Conservation (phyloP, 176 grass and related monocot species). For the Phoenix roebelenii region DNA sequence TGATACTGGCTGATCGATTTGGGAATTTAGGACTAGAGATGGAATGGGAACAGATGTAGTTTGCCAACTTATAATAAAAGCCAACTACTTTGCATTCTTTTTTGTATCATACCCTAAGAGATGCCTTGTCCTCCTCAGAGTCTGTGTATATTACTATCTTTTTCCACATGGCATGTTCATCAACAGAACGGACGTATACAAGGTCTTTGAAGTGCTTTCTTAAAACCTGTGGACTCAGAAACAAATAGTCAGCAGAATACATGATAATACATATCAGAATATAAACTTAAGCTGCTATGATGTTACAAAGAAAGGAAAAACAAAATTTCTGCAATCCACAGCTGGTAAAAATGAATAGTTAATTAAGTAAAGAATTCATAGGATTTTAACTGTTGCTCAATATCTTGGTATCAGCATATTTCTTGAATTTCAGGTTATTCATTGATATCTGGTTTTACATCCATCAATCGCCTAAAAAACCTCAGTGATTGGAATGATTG, state of each 20-base stretch:
- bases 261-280: conserved; percentile 3
- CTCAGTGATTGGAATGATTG: too few relatives aligned
- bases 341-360: too few relatives aligned
- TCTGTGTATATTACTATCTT: conserved; percentile 70
- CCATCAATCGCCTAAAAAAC: too few relatives aligned
- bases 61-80: too few relatives aligned
- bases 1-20: too few relatives aligned
- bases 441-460: too few relatives aligned
- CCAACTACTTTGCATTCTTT: too few relatives aligned
- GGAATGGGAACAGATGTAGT: background rate
- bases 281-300: background rate
- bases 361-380: too few relatives aligned
- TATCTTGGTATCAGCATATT: too few relatives aligned
- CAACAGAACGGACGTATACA: conserved; percentile 51
- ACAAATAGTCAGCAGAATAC: conserved; percentile 5
- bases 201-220: conserved; percentile 69
- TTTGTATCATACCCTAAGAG: conserved; percentile 43
- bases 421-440: too few relatives aligned
- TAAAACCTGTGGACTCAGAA: conserved; percentile 44
- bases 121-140: conserved; percentile 46
- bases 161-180: conserved; percentile 35
- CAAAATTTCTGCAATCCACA: too few relatives aligned
- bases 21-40: background rate
- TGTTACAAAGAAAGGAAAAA: background rate
- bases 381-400: too few relatives aligned